Evolutionary conservation across 1,139 yeast species (phyloP), one percentile per base, ranked within the genome.

Genomic region (Blastobotrys aristatus): DNA sequence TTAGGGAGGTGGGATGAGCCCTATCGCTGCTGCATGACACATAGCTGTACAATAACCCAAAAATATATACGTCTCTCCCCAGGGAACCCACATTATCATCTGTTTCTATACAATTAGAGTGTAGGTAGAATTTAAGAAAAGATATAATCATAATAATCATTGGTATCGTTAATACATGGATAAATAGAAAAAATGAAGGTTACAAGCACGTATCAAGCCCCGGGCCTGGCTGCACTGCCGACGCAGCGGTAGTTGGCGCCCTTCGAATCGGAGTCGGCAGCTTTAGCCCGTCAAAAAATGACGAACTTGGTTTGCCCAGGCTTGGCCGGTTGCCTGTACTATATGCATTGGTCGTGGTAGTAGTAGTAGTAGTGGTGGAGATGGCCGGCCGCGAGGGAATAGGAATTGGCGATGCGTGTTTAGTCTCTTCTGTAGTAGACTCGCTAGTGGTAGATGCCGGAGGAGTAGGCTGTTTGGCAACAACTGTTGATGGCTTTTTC

Each of bases 251-350:
- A 7, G 14, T 14, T 18, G 6, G 33, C n/a, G 38, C 18, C 21
- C 14, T 34, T 8, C 26, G 17, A 33, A 57, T 44, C 2, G 60
- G 60, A 27, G 53, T 44, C 20, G 60, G 60, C 41, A 57, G 50
- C 33, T 53, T 53, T 34, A 57, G 52, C 6, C 60, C 59, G 31
- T 50, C 54, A 43, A 57, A 57, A 38, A 53, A 54, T 2, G 57
- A 51, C 20, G 38, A 33, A 2, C 22, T 34, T 17, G n/a, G n/a
- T 21, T 40, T 46, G 42, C 22, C 21, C 20, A 36, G 43, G n/a
- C 18, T 26, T 16, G 42, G 46, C 17, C 42, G 30, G 10, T 3
- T 29, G 18, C 27, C 17, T 35, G 45, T 13, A 31, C 18, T 11
- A 24, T 24, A 4, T 24, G 45, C 38, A 43, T 20, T 27, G 37